These are phyloP conservation scores for Plasmopara viticola DNA, from an alignment of 352 stramenopile species.

Conservation along the genomic window DNA sequence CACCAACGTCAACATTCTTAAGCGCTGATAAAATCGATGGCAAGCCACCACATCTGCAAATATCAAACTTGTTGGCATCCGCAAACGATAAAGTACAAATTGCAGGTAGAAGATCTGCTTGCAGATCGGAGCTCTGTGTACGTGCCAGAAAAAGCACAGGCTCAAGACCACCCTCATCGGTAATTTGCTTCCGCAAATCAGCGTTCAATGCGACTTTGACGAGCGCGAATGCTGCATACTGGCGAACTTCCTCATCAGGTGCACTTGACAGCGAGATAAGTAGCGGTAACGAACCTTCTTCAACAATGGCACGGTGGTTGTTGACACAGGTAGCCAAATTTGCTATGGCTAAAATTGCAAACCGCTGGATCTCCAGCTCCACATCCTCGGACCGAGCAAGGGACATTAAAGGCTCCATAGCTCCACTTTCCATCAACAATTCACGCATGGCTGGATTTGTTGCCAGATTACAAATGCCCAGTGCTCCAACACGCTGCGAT, in stretches of 20 bases:
- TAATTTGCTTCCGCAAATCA: conserved; percentile 91
- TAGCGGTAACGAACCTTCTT: conserved; percentile 90
- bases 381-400: conserved; percentile 91
- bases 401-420: conserved; percentile 93
- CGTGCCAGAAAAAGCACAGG: conserved; percentile 93
- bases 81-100: conserved; percentile 90
- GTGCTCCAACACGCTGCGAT: conserved; percentile 88
- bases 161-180: conserved; percentile 92
- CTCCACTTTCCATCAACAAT: conserved; percentile 89
- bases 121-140: conserved; percentile 89
- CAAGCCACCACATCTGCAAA: conserved; percentile 90
- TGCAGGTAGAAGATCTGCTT: conserved; percentile 87
- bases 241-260: conserved; percentile 89
- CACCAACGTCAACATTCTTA: conserved; percentile 58
- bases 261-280: conserved; percentile 94
- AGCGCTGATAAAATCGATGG: conserved; percentile 83
- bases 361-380: conserved; percentile 94
- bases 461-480: conserved; percentile 94
- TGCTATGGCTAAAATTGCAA: conserved; percentile 89
- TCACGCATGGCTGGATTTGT: conserved; percentile 88
- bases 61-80: conserved; percentile 92
- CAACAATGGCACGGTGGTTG: conserved; percentile 92
- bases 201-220: conserved; percentile 94
- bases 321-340: conserved; percentile 92
- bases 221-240: conserved; percentile 94